Percentiles rank a stretch among this genome's conserved stretches.
phyloP scores from a whole-genome alignment of 176 grass and related monocot species.

The Juncus effusus region DNA sequence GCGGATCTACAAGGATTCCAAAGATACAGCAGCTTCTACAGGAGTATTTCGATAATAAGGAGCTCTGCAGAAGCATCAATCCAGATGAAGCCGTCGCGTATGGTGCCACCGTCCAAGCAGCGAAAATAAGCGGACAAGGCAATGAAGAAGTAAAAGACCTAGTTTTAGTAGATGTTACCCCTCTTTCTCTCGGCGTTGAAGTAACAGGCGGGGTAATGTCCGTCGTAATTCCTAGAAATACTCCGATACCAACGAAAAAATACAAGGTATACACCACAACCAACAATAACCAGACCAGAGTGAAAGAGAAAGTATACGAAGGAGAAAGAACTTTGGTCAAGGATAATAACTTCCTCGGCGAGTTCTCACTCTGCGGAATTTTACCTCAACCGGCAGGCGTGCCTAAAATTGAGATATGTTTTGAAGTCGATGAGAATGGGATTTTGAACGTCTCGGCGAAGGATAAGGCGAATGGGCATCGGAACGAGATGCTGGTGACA shows the following conservation, averaged over 20 bases:
- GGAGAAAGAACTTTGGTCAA: slow-evolving; percentile 12
- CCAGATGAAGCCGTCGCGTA: slow-evolving; percentile 26
- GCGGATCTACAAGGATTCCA: slow-evolving; percentile 23
- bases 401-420: slow-evolving; percentile 11
- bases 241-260: neutral
- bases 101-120: slow-evolving; percentile 13
- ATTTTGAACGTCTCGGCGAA: slow-evolving; percentile 22
- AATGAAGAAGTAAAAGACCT: slow-evolving; percentile 10
- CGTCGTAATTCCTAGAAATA: slow-evolving; percentile 3
- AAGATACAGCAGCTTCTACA: slow-evolving; percentile 16
- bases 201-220: slow-evolving; percentile 6
- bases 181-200: slow-evolving; percentile 11
- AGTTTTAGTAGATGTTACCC: slow-evolving; percentile 22
- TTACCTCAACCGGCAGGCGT: slow-evolving; percentile 9
- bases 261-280: neutral
- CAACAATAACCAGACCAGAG: slow-evolving; percentile 1
- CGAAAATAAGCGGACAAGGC: slow-evolving; percentile 5
- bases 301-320: slow-evolving; percentile 15
- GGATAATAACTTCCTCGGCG: slow-evolving; percentile 16
- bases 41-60: slow-evolving; percentile 19
- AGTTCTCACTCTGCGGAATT: neutral
- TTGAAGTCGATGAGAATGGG: slow-evolving; percentile 28
- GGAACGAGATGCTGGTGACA: slow-evolving; percentile 14
- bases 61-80: slow-evolving; percentile 21
- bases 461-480: neutral